A percentile compares a stretch with the other conserved stretches of the same genome.
phyloP scores from a whole-genome alignment of 164 flowering plant genomes.

The Cinnamomum chago region DNA sequence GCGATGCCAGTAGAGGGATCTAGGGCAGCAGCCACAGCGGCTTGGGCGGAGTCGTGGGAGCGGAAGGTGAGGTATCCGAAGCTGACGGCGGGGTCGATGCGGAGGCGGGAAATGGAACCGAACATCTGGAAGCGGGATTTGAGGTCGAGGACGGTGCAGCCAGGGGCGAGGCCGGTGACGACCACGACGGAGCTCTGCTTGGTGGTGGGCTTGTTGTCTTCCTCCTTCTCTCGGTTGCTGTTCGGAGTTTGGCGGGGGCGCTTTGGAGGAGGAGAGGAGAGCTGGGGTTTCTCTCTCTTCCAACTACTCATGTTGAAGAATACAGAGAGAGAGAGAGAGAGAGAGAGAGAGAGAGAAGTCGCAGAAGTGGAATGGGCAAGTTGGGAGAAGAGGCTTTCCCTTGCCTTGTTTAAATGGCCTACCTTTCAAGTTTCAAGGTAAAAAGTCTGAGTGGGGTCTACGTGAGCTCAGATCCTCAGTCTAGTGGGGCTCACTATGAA shows the following conservation, averaged over 20 bases:
- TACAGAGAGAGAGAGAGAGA: too few species aligned
- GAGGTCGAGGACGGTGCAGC: constrained; percentile 69
- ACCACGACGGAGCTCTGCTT: constrained; percentile 30
- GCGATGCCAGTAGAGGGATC: constrained; percentile 61
- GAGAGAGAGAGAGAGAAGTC: too few species aligned
- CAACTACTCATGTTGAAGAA: constrained; percentile 1
- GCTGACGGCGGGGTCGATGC: constrained; percentile 48
- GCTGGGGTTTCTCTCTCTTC: constrained; percentile 40
- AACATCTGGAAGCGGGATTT: constrained; percentile 82
- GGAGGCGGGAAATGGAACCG: constrained; percentile 67
- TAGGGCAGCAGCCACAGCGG: constrained; percentile 59
- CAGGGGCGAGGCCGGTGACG: constrained; percentile 44
- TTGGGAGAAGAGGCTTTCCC: too few species aligned
- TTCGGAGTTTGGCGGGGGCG: constrained; percentile 41
- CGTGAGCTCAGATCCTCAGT: too few species aligned
- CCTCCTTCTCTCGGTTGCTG: background rate
- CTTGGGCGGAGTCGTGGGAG: constrained; percentile 52
- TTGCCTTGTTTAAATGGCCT: too few species aligned
- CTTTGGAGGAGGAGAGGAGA: constrained; percentile 32
- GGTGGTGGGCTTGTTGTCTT: constrained; percentile 8
- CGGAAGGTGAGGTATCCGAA: constrained; percentile 64
- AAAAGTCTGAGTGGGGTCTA: too few species aligned
- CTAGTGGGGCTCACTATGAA: too few species aligned
- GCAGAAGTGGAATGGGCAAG: too few species aligned
- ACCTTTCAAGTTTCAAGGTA: too few species aligned